These are phyloP conservation scores for Theileria equi DNA, from an alignment of 169 alveolate species.

Conservation along the genomic window DNA sequence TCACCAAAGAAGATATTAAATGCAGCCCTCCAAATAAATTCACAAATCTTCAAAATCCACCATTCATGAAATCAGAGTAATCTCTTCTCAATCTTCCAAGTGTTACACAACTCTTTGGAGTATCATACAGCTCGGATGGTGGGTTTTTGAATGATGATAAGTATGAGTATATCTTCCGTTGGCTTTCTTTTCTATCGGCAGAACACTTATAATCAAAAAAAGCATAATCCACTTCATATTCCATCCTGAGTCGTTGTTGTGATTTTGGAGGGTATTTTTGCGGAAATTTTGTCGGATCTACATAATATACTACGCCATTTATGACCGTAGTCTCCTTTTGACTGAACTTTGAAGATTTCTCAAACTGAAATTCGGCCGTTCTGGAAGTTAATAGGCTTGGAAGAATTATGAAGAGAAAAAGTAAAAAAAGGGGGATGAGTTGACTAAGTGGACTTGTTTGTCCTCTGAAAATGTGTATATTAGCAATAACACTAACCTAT, in stretches of 20 bases:
- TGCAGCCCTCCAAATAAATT: background rate
- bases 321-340: slow-evolving; percentile 28
- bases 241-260: slow-evolving; percentile 23
- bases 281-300: slow-evolving; percentile 32
- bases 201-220: slow-evolving; percentile 48
- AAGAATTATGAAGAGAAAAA: slow-evolving; percentile 1
- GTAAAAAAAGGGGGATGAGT: background rate
- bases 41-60: background rate
- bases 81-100: slow-evolving; percentile 20
- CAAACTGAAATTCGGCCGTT: slow-evolving; percentile 27
- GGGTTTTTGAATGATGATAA: slow-evolving; percentile 36
- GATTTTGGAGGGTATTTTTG: slow-evolving; percentile 45
- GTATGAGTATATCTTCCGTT: slow-evolving; percentile 15
- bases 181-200: slow-evolving; percentile 16
- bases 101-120: slow-evolving; percentile 48
- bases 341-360: slow-evolving; percentile 4
- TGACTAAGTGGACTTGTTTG: background rate
- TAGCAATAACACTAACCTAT: background rate
- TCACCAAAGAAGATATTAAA: too few species aligned
- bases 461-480: too few species aligned
- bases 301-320: slow-evolving; percentile 61
- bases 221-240: slow-evolving; percentile 57
- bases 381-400: background rate
- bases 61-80: slow-evolving; percentile 12
- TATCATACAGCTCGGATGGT: slow-evolving; percentile 52